Percentiles rank a stretch among this genome's conserved stretches.
phyloP scores from a whole-genome alignment of 1,284 basidiomycete species.

The Veloboletus limbatus region DNA sequence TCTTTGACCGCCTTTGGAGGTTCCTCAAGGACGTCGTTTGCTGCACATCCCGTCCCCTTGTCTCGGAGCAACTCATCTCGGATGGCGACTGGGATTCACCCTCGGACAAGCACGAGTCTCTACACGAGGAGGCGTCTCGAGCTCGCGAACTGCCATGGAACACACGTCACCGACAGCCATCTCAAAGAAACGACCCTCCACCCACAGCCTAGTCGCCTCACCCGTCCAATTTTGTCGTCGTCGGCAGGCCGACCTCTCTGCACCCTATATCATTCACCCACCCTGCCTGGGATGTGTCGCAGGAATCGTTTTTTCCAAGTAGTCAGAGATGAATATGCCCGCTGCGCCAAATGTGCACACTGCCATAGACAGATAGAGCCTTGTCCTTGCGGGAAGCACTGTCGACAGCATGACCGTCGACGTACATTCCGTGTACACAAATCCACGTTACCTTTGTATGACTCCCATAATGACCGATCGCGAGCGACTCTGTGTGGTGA shows the following conservation, averaged over 20 bases:
- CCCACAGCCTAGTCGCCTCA: conserved; percentile 15
- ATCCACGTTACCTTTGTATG: conserved; percentile 41
- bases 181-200: conserved; percentile 17
- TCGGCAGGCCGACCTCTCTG: conserved; percentile 17
- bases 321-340: conserved; percentile 55
- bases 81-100: conserved; percentile 73
- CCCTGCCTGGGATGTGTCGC: background rate
- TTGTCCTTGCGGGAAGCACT: conserved; percentile 61
- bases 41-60: conserved; percentile 36
- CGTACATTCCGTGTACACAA: conserved; percentile 7
- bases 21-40: conserved; percentile 51
- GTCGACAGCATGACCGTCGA: conserved; percentile 12
- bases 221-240: too few species aligned
- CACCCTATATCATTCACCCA: conserved; percentile 6
- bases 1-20: conserved; percentile 65
- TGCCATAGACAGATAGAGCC: conserved; percentile 56
- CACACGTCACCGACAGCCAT: conserved; percentile 26
- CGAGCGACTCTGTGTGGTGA: conserved; percentile 8
- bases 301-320: conserved; percentile 44
- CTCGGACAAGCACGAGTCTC: conserved; percentile 3
- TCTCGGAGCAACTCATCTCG: conserved; percentile 54
- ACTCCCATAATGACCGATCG: conserved; percentile 38
- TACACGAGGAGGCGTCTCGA: conserved; percentile 1
- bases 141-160: conserved; percentile 29
- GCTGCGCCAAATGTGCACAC: conserved; percentile 49